phyloP scores from a whole-genome alignment of 2,329 filamentous ascomycete species.

The Aquanectria penicillioides region DNA sequence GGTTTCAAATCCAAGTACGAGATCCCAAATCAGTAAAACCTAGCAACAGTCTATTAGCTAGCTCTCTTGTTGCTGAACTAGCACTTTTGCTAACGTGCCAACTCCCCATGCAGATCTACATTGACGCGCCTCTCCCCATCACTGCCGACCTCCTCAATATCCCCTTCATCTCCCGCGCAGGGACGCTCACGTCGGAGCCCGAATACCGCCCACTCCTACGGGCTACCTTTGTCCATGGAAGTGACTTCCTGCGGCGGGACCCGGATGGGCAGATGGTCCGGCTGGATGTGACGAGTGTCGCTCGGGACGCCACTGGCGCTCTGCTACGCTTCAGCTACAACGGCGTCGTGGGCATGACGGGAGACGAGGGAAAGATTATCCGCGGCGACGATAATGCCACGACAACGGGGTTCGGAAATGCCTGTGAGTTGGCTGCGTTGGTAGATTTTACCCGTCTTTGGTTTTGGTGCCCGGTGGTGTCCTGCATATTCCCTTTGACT shows the following conservation, averaged over 20 bases:
- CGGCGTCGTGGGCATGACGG: constrained; percentile 49
- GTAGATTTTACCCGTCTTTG: background rate
- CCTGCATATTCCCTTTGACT: too few relatives aligned
- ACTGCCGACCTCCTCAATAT: constrained; percentile 47
- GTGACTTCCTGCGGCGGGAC: constrained; percentile 53
- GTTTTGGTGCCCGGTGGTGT: background rate
- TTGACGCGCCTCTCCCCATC: constrained; percentile 46
- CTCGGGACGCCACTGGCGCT: constrained; percentile 45
- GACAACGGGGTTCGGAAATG: constrained; percentile 52
- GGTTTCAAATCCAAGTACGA: too few relatives aligned
- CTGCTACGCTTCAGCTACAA: constrained; percentile 51
- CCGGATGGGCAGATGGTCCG: constrained; percentile 48
- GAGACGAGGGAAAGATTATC: constrained; percentile 47
- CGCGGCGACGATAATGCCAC: constrained; percentile 47
- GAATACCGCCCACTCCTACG: constrained; percentile 48
- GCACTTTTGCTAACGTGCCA: background rate
- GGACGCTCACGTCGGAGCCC: constrained; percentile 49
- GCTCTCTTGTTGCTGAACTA: too few relatives aligned
- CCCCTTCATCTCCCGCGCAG: constrained; percentile 43
- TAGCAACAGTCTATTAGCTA: too few relatives aligned
- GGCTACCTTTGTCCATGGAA: constrained; percentile 51
- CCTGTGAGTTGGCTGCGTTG: constrained; percentile 43
- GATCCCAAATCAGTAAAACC: too few relatives aligned
- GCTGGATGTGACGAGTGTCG: constrained; percentile 50
- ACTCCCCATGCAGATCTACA: constrained; percentile 41